Evolutionary conservation across 2,329 filamentous ascomycete species (phyloP), one percentile per base, ranked within the genome.

Genomic region (Neofusicoccum parvum): DNA sequence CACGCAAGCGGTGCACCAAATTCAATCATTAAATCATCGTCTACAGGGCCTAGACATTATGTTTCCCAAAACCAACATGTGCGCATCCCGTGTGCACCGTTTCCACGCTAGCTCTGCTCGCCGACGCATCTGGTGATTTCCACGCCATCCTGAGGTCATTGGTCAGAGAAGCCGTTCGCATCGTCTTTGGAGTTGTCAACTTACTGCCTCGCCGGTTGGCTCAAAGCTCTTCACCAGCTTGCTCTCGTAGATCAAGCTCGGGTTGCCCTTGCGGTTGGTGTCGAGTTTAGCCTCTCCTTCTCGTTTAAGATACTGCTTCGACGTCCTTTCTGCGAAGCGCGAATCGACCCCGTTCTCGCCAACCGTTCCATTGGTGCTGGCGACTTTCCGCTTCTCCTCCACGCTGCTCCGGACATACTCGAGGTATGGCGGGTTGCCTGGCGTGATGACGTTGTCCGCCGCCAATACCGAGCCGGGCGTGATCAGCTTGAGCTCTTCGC

Each of bases 371-470:
- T 74, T 74, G 37, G 76, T 72, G 11, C 77, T 74, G 9, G 69
- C 80, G 53, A 79, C 76, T 58, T 80, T 79, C 41, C 62, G 27
- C 80, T 92, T 92, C 76, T 90, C 80, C 45, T 83, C 80, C 2
- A 89, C 85, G 36, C 81, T 86, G 68, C 85, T 87, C 64, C 89
- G 81, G 51, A 93, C 89, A 69, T 92, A 93, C 70, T 88, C 85
- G 53, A 90, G 77, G 71, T 92, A 92, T 1, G 85, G 85, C 4
- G 89, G 89, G 69, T 91, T 91, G 0, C 89, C 90, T 1, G 89
- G 89, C 72, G 86, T 87, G 71, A 92, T 86, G 62, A 91, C 85
- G 72, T 92, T 92, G 72, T 92, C 89, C 1, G 89, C 90, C 0
- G 85, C 88, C 20, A 90, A 77, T 0, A 90, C 83, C 0, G 85